Conservation (phyloP, 768 basidiomycete genomes). For the Podaxis rugospora region DNA sequence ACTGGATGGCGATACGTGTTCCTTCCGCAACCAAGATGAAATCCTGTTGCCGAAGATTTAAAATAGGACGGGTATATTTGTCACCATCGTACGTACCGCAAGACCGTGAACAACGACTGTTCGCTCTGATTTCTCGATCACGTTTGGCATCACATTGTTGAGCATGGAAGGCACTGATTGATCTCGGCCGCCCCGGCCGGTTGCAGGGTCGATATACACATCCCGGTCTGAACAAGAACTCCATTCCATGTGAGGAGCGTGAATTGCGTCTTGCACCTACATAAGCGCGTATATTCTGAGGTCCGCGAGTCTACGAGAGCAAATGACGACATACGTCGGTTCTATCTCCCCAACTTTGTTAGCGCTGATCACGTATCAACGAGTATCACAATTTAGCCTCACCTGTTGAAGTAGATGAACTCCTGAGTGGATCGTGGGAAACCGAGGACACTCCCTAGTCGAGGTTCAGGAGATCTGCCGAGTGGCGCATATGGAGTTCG, state of each 20-base stretch:
- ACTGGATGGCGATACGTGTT: slow-evolving; percentile 58
- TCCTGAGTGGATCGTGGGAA: slow-evolving; percentile 62
- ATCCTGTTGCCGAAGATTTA: slow-evolving; percentile 28
- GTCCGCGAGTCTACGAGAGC: background rate
- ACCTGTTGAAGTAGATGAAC: slow-evolving; percentile 67
- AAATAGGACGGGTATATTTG: slow-evolving; percentile 28
- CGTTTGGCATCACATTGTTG: slow-evolving; percentile 61
- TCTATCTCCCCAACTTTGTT: background rate
- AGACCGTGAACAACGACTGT: slow-evolving; percentile 70
- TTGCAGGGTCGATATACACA: slow-evolving; percentile 61
- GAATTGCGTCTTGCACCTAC: slow-evolving; percentile 69
- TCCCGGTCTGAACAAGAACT: slow-evolving; percentile 51
- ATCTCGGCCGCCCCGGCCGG: slow-evolving; percentile 46
- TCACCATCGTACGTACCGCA: slow-evolving; percentile 63
- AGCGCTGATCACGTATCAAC: background rate
- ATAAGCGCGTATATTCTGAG: background rate
- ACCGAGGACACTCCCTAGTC: slow-evolving; percentile 64
- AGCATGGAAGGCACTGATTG: slow-evolving; percentile 50
- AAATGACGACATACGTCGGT: slow-evolving; percentile 5
- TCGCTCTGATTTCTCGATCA: slow-evolving; percentile 70
- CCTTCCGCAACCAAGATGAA: slow-evolving; percentile 73
- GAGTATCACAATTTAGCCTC: background rate
- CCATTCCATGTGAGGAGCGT: slow-evolving; percentile 64
- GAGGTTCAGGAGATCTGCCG: background rate
- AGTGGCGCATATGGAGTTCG: background rate